These are phyloP conservation scores for Boletus tylopilopsis DNA, from an alignment of 768 basidiomycete species.

Conservation along the genomic window DNA sequence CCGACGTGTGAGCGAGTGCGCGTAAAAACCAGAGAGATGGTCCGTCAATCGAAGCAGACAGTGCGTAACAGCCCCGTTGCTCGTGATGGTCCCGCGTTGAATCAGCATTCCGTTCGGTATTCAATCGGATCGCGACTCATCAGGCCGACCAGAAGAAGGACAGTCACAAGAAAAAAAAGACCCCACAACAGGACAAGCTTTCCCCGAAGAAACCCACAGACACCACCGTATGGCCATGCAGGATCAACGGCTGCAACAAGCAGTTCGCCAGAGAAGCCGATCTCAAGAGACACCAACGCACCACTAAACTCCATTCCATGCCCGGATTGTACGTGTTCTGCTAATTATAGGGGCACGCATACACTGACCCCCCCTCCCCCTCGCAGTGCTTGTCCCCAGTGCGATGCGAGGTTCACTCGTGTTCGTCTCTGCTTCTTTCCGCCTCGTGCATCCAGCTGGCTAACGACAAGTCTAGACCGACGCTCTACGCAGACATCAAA, in stretches of 20 bases:
- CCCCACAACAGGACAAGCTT: constrained; percentile 41
- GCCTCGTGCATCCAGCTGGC: constrained; percentile 12
- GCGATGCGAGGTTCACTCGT: constrained; percentile 76
- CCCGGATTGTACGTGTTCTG: constrained; percentile 59
- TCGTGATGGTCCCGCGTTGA: constrained; percentile 15
- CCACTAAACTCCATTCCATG: constrained; percentile 71
- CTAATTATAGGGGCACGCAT: constrained; percentile 15
- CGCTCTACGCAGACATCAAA: constrained; percentile 75
- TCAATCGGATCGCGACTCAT: constrained; percentile 6
- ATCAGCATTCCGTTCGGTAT: constrained; percentile 24
- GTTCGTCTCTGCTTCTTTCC: constrained; percentile 39
- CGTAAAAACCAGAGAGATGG: constrained; percentile 20
- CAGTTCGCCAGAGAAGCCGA: constrained; percentile 81
- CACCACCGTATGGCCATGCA: constrained; percentile 71
- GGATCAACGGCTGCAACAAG: constrained; percentile 78
- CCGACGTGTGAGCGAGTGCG: constrained; percentile 9
- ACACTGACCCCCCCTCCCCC: constrained; percentile 11
- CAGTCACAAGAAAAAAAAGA: constrained; percentile 38
- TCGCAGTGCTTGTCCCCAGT: constrained; percentile 76
- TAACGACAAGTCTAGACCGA: constrained; percentile 62
- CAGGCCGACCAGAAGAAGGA: constrained; percentile 44
- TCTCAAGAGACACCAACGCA: constrained; percentile 76
- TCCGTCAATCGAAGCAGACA: constrained; percentile 33
- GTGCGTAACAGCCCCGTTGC: constrained; percentile 26
- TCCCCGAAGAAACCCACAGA: constrained; percentile 47